A percentile compares a stretch with the other conserved stretches of the same genome.
phyloP scores from a whole-genome alignment of 148 eudicot genomes.

The Nyssa sinensis region DNA sequence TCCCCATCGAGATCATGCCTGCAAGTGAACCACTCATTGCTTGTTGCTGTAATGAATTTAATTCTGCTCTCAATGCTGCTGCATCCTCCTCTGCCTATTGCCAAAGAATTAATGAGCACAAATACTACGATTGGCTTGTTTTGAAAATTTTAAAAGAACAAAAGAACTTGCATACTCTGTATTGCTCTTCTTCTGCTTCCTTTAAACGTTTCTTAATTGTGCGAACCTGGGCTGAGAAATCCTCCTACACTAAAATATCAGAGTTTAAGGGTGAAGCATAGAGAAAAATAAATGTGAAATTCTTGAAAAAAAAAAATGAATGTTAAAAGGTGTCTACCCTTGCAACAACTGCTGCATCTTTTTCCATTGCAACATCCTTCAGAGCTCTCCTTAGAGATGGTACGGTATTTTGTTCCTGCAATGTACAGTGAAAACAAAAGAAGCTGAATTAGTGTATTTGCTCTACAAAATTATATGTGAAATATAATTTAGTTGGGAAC shows the following conservation, averaged over 20 bases:
- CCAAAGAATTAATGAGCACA: slow-evolving; percentile 24
- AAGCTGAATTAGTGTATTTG: neutral
- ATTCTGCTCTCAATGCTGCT: slow-evolving; percentile 84
- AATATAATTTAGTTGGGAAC: neutral
- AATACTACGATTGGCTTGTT: slow-evolving; percentile 1
- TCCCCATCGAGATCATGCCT: slow-evolving; percentile 49
- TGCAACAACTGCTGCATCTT: slow-evolving; percentile 99
- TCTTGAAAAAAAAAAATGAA: neutral
- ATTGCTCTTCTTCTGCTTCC: slow-evolving; percentile 98
- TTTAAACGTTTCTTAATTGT: slow-evolving; percentile 72
- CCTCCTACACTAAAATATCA: slow-evolving; percentile 70
- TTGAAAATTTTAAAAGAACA: neutral
- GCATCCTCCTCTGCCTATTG: slow-evolving; percentile 98
- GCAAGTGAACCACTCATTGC: slow-evolving; percentile 49
- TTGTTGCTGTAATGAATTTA: slow-evolving; percentile 85
- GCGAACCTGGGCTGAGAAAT: slow-evolving; percentile 87
- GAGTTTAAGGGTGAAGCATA: slow-evolving; percentile 20
- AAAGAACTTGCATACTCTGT: slow-evolving; percentile 54
- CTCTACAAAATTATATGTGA: neutral
- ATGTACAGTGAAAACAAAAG: slow-evolving; percentile 6
- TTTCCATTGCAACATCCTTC: slow-evolving; percentile 96
- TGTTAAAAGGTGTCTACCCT: slow-evolving; percentile 46
- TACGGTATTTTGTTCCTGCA: slow-evolving; percentile 77
- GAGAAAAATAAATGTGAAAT: neutral
- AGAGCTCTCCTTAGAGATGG: slow-evolving; percentile 93